A percentile compares a stretch with the other conserved stretches of the same genome.
Conservation (phyloP, 352 stramenopile genomes). For the Pythium periplocum region DNA sequence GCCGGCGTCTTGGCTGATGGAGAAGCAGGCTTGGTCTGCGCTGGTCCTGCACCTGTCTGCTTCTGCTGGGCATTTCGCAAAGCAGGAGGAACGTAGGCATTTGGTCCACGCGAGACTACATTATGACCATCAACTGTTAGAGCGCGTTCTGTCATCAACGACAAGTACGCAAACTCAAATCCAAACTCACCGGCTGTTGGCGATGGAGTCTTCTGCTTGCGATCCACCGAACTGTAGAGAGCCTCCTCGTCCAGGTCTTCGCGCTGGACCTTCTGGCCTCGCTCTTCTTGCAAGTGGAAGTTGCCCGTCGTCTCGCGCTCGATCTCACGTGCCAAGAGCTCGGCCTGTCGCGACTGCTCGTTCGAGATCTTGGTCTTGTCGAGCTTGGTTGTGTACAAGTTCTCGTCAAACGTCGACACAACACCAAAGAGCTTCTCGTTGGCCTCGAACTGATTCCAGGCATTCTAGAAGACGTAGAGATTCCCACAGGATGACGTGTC, state of each 20-base stretch:
- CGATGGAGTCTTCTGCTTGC: conserved; percentile 22
- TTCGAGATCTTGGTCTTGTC: conserved; percentile 91
- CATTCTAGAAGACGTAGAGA: conserved; percentile 15
- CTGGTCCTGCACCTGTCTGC: not conserved
- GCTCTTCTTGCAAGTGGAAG: conserved; percentile 95
- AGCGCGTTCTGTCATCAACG: too few species aligned
- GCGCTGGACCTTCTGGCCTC: conserved; percentile 64
- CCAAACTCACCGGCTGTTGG: not conserved
- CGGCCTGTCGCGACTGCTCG: conserved; percentile 83
- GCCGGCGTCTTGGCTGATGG: conserved; percentile 6
- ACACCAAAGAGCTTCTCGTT: conserved; percentile 97
- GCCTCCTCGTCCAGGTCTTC: conserved; percentile 94
- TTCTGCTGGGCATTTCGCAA: conserved; percentile 36
- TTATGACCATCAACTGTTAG: too few species aligned
- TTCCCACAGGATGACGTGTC: too few species aligned
- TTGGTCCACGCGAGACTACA: conserved; percentile 20
- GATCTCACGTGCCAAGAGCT: conserved; percentile 94
- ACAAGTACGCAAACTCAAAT: not conserved
- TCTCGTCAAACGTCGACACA: conserved; percentile 95
- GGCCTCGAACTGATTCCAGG: conserved; percentile 96
- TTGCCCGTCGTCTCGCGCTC: conserved; percentile 89
- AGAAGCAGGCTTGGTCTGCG: conserved; percentile 10
- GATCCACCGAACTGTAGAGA: conserved; percentile 92
- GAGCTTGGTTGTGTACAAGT: conserved; percentile 97
- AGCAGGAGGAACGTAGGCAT: conserved; percentile 66